Evolutionary conservation across 352 stramenopile species (phyloP).

Genomic region (Plasmopara muralis): DNA sequence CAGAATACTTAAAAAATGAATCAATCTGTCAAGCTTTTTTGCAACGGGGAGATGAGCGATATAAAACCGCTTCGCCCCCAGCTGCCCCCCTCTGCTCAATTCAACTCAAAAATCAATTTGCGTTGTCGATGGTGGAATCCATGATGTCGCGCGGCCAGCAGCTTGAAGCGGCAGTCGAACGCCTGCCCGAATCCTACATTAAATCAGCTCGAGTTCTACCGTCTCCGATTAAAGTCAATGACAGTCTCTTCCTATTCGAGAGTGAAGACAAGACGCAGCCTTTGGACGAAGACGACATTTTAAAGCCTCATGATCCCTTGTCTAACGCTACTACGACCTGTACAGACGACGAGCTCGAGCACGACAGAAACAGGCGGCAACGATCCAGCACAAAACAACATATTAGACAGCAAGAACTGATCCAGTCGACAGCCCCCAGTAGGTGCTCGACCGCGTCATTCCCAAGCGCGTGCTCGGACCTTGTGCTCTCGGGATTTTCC

Average conservation of each 20-base stretch:
- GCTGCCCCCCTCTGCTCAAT: slow-evolving; percentile 14
- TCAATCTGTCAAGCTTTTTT: slow-evolving; percentile 3
- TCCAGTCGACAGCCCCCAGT: slow-evolving; percentile 29
- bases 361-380: slow-evolving; percentile 19
- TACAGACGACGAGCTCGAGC: slow-evolving; percentile 28
- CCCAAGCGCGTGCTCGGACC: slow-evolving; percentile 33
- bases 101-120: slow-evolving; percentile 26
- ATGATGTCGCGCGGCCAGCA: slow-evolving; percentile 47
- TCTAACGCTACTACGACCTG: slow-evolving; percentile 27
- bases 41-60: slow-evolving; percentile 17
- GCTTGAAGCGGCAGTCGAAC: slow-evolving; percentile 63
- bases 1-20: slow-evolving; percentile 10
- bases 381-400: slow-evolving; percentile 12
- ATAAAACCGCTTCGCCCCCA: slow-evolving; percentile 12
- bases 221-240: slow-evolving; percentile 15
- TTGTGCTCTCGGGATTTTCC: slow-evolving; percentile 67
- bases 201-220: slow-evolving; percentile 16
- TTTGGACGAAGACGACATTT: slow-evolving; percentile 26
- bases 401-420: slow-evolving; percentile 15
- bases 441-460: slow-evolving; percentile 39
- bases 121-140: slow-evolving; percentile 18
- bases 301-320: slow-evolving; percentile 9
- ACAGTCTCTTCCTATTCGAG: slow-evolving; percentile 24
- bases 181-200: slow-evolving; percentile 64
- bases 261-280: slow-evolving; percentile 30